Conservation (phyloP, 1,284 basidiomycete genomes). For the Trametes polyzona region DNA sequence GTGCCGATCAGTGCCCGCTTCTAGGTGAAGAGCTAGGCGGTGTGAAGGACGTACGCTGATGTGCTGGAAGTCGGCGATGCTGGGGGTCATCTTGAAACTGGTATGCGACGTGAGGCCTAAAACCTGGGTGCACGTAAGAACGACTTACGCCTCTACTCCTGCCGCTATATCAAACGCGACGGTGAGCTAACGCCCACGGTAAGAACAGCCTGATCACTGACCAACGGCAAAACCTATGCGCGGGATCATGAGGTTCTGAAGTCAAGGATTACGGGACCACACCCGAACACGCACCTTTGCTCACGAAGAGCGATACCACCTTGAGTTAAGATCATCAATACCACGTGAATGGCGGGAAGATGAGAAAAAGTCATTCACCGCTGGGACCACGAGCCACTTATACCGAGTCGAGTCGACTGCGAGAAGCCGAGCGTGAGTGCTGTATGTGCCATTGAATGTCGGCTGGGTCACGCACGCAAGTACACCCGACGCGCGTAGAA, state of each 20-base stretch:
- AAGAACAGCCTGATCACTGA: neutral
- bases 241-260: neutral
- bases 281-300: neutral
- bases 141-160: neutral
- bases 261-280: neutral
- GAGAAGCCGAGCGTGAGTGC: neutral
- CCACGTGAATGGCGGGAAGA: too few species aligned
- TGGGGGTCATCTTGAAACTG: neutral
- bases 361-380: neutral
- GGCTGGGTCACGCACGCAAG: neutral
- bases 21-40: too few species aligned
- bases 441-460: accelerated
- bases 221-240: neutral
- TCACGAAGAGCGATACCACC: neutral
- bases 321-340: neutral
- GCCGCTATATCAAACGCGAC: neutral
- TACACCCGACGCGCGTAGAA: neutral
- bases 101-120: neutral
- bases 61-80: neutral
- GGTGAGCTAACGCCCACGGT: too few species aligned
- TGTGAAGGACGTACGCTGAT: neutral
- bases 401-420: neutral
- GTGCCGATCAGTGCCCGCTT: too few species aligned
- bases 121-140: neutral
- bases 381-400: neutral